Base-by-base conservation (phyloP, 1,284 basidiomycete genomes). In the Pisolithus thermaeus region DNA sequence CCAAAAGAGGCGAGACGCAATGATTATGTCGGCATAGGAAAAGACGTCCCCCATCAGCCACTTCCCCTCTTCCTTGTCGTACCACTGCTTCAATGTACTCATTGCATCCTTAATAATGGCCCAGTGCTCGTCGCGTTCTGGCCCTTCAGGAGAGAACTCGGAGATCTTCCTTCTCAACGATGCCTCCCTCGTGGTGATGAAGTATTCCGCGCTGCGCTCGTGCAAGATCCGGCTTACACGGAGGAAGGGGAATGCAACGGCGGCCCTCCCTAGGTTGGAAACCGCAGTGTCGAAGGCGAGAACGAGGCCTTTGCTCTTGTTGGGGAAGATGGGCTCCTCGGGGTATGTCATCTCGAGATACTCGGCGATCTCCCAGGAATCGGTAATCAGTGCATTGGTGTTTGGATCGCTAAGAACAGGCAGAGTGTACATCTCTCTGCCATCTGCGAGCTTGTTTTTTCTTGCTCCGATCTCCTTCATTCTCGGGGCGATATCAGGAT, bases 261-360 rank as follows among this genome's bases (percentile, higher is more conserved):
- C 38, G 1, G 14, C 22, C 6, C 36, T 52, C 3, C 16, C 8
- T 55, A 30, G n/a, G 2, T 39, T 43, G 1, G 14, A 1, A 40
- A 61, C 23, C 6, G 59, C 59, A 7, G 58, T 49, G 0, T 60
- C 59, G 18, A 20, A 20, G 18, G 18, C 18, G 18, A 20, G 18
- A 20, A 20, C 18, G 18, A 20, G 18, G 18, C 18, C 67, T 11
- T 59, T 43, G 2, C 68, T 66, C 27, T 61, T 61, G 1, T 56
- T 20, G 1, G 72, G 72, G 44, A 79, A 63, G 16, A 74, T 51
- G 0, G 68, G 70, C 2, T 67, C 69, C 23, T 69, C 60, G 0
- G 74, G 71, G 54, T 76, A 76, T 16, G 69, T 68, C 45, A 61
- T 57, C 52, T 79, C 76, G 25, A 79, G 68, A 53, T 77, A 78